Evolutionary conservation across 495 filamentous ascomycete species (phyloP), one percentile per base, ranked within the genome.

Genomic region (Apodospora peruviana): DNA sequence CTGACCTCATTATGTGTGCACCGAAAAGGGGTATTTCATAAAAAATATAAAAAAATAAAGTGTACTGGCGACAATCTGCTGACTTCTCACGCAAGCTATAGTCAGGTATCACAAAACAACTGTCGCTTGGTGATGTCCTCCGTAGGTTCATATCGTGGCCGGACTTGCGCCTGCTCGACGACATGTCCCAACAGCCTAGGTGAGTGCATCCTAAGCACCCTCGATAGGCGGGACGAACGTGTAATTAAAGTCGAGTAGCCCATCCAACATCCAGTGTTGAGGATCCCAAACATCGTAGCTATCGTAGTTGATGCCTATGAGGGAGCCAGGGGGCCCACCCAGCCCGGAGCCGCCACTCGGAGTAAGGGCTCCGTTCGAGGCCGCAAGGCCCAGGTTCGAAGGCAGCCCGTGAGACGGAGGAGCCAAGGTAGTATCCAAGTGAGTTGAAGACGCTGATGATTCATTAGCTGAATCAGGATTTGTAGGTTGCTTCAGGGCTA

Each of bases 231-330:
- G 69, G 34, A 64, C 68, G 58, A 72, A 81, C 2, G 69, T 71
- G 63, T 86, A 88, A 45, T 88, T 88, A 58, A 93, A 82, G 62
- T 91, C 87, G 47, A 90, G 76, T 43, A 90, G 68, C 18, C 86
- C 86, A 59, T 96, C 90, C 40, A 96, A 73, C 72, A 91, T 84
- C 90, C 90, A 95, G 63, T 89, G 87, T 58, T 95, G 70, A 1
- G 90, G 87, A 69, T 96, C 90, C 61, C 90, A 94, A 37, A 90
- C 83, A 57, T 91, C 87, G 65, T 88, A 89, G 47, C 80, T 84
- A 58, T 82, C 78, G 55, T 82, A 74, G 64, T 84, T 80, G 40
- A 68, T 58, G 5, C 61, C 57, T 25, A 75, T 43, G 41, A 74
- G 64, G 50, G 75, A 52, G 61, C 69, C 40, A 69, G 67, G 55